A percentile compares a stretch with the other conserved stretches of the same genome.
phyloP scores from a whole-genome alignment of 2,329 filamentous ascomycete species.

The Phoma sp. region DNA sequence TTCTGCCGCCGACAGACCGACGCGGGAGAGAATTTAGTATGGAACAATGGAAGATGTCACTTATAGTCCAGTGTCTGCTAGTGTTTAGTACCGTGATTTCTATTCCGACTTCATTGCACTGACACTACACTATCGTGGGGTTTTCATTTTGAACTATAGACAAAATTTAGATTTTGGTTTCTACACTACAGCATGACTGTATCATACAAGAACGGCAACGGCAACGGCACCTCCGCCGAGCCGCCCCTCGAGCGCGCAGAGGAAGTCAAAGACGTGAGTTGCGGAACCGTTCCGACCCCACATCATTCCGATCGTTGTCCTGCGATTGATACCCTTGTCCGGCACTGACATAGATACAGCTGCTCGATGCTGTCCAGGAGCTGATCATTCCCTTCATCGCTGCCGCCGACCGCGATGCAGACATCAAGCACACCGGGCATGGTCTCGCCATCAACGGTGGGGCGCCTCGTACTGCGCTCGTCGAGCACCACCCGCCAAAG shows the following conservation, averaged over 20 bases:
- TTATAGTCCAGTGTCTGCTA: constrained; percentile 8
- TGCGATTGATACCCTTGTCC: constrained; percentile 14
- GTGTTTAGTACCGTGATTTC: constrained; percentile 1
- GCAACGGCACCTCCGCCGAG: constrained; percentile 21
- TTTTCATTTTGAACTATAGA: no score
- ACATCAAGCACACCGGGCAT: constrained; percentile 62
- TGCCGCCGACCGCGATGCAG: constrained; percentile 70
- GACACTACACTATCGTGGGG: not conserved
- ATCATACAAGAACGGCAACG: constrained; percentile 13
- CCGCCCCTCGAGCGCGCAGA: constrained; percentile 42
- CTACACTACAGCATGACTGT: constrained; percentile 7
- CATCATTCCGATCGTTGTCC: constrained; percentile 6
- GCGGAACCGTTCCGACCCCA: constrained; percentile 2
- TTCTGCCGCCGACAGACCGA: constrained; percentile 9
- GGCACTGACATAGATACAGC: constrained; percentile 54
- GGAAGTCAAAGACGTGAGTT: constrained; percentile 49
- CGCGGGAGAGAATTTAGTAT: constrained; percentile 8
- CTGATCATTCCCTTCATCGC: constrained; percentile 75
- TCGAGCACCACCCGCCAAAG: constrained; percentile 55
- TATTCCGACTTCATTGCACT: constrained; percentile 5
- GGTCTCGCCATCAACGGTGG: constrained; percentile 69
- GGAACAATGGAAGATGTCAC: constrained; percentile 22
- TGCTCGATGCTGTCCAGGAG: constrained; percentile 71
- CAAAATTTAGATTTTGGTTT: no score
- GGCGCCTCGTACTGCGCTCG: constrained; percentile 52